These are phyloP conservation scores for Sarocladium brachiariae DNA, from an alignment of 2,329 filamentous ascomycete genomes.

Conservation along the genomic window DNA sequence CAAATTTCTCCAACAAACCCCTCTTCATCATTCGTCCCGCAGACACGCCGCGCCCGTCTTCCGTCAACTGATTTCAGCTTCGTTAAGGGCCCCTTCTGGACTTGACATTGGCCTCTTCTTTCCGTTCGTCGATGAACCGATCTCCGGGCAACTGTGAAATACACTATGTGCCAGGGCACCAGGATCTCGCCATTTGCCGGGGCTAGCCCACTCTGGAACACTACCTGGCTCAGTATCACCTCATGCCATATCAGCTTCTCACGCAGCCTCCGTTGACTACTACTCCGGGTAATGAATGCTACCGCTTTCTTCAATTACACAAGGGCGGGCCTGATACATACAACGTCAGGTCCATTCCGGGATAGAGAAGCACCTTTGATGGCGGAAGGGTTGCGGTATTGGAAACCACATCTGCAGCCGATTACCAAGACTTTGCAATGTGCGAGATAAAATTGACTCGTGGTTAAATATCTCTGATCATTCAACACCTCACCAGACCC, in stretches of 20 bases:
- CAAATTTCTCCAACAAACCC: slow-evolving; percentile 5
- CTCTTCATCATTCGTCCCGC: slow-evolving; percentile 1
- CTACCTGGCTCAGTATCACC: neutral
- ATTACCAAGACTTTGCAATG: neutral
- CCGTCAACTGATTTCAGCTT: neutral
- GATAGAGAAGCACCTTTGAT: neutral
- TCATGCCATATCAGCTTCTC: neutral
- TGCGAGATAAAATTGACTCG: neutral
- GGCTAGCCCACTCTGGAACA: neutral
- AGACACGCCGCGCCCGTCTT: slow-evolving; percentile 3
- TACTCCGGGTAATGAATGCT: neutral
- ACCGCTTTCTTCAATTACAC: neutral
- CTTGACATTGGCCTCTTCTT: neutral
- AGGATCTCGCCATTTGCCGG: neutral
- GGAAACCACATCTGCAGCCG: neutral
- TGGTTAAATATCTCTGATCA: neutral
- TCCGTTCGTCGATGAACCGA: slow-evolving; percentile 6
- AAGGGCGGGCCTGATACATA: too few species aligned
- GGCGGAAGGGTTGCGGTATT: neutral
- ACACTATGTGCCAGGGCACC: neutral
- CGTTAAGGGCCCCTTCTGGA: neutral
- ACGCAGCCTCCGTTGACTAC: too few species aligned
- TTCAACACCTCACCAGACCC: neutral
- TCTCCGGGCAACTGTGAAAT: neutral
- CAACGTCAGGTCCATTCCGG: neutral